phyloP scores from a whole-genome alignment of 2,329 filamentous ascomycete genomes.

The Sclerotinia sclerotiorum region DNA sequence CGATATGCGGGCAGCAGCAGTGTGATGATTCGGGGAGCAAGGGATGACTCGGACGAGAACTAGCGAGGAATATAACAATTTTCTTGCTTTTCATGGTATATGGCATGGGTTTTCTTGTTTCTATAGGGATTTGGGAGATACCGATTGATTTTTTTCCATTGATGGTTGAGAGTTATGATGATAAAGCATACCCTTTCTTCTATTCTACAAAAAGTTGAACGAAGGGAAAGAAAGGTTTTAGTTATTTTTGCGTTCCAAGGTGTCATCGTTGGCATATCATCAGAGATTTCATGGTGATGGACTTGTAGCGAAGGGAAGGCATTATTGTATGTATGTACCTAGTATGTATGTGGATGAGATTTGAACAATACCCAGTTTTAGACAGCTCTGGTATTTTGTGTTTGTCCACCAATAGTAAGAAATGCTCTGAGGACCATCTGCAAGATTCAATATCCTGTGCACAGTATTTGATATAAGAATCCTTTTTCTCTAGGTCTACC shows the following conservation, averaged over 20 bases:
- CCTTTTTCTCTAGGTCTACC: background rate
- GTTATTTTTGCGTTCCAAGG: conserved; percentile 1
- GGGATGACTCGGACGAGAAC: background rate
- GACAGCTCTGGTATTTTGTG: no score
- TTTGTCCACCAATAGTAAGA: background rate
- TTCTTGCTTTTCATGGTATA: conserved; percentile 13
- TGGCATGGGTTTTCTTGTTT: conserved; percentile 17
- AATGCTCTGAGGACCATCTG: background rate
- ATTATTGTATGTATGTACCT: conserved; percentile 9
- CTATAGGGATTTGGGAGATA: conserved; percentile 12
- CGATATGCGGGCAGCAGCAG: background rate
- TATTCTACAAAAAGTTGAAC: conserved; percentile 8
- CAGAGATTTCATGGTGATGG: conserved; percentile 1
- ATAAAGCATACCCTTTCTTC: conserved; percentile 18
- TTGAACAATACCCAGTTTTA: background rate
- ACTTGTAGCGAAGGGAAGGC: background rate
- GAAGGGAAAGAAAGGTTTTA: background rate
- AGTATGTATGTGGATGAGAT: conserved; percentile 2
- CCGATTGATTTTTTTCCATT: background rate
- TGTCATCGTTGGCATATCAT: conserved; percentile 8
- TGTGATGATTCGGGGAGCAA: background rate
- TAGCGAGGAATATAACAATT: background rate
- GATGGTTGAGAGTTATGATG: conserved; percentile 14
- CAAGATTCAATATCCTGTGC: background rate
- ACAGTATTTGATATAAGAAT: background rate